A percentile compares a stretch with the other conserved stretches of the same genome.
These are phyloP conservation scores for Microcera coccophila DNA, from an alignment of 2,329 filamentous ascomycete genomes.

Conservation along the genomic window DNA sequence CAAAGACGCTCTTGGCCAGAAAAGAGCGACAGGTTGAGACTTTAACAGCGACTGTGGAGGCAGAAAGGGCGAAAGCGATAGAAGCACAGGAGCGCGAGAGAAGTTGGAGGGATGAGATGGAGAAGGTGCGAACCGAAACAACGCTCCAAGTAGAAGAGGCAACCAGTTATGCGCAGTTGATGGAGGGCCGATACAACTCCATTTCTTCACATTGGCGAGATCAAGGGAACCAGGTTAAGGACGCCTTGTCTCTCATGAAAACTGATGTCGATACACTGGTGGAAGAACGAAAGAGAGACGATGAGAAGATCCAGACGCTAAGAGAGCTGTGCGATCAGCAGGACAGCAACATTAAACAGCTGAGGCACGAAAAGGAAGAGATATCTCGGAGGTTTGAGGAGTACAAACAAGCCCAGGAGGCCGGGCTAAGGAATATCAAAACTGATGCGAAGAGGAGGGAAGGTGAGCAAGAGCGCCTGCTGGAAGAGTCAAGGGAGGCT, in stretches of 20 bases:
- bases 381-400: constrained; percentile 57
- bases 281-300: constrained; percentile 55
- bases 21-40: constrained; percentile 73
- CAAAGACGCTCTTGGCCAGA: constrained; percentile 64
- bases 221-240: constrained; percentile 59
- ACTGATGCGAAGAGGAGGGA: constrained; percentile 54
- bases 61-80: constrained; percentile 59
- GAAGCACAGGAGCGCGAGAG: constrained; percentile 58
- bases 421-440: constrained; percentile 58
- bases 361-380: constrained; percentile 58
- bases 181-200: constrained; percentile 67
- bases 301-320: constrained; percentile 60
- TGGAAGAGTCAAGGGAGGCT: constrained; percentile 57
- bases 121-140: constrained; percentile 56
- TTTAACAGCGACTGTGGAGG: constrained; percentile 59
- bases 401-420: constrained; percentile 63
- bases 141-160: constrained; percentile 64
- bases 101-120: constrained; percentile 60
- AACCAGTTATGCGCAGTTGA: constrained; percentile 59
- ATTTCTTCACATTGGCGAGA: constrained; percentile 65
- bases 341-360: constrained; percentile 61
- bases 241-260: constrained; percentile 46
- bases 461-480: constrained; percentile 54
- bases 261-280: constrained; percentile 53
- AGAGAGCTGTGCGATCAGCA: constrained; percentile 70